A percentile compares a stretch with the other conserved stretches of the same genome.
Conservation (phyloP, 2,329 filamentous ascomycete species). For the Didymella lethalis region DNA sequence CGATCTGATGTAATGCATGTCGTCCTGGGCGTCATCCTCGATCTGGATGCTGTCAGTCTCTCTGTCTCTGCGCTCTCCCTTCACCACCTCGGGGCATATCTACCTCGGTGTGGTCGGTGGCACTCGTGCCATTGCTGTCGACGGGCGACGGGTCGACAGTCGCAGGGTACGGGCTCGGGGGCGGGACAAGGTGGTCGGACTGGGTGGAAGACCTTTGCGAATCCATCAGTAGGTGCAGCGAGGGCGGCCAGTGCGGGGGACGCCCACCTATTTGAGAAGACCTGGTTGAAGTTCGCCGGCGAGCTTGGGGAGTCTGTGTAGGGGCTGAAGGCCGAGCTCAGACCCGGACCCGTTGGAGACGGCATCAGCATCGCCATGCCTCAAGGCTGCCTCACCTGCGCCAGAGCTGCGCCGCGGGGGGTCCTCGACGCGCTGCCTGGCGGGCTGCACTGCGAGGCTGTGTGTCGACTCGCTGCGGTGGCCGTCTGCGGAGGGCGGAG, state of each 20-base stretch:
- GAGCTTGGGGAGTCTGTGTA: conserved; percentile 61
- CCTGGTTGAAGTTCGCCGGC: conserved; percentile 54
- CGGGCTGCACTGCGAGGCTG: conserved; percentile 18
- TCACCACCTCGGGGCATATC: not conserved
- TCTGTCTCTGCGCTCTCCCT: not conserved
- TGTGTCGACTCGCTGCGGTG: conserved; percentile 7
- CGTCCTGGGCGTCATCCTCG: conserved; percentile 74
- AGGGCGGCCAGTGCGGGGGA: conserved; percentile 49
- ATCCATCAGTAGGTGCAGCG: conserved; percentile 38
- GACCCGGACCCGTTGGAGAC: conserved; percentile 46
- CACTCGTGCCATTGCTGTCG: conserved; percentile 83
- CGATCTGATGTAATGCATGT: conserved; percentile 50
- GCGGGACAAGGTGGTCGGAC: conserved; percentile 58
- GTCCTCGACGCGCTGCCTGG: conserved; percentile 22
- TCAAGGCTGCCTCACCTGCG: conserved; percentile 32
- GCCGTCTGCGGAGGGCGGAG: conserved; percentile 1
- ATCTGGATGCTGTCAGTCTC: conserved; percentile 57
- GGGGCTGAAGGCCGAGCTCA: conserved; percentile 59
- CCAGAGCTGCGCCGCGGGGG: conserved; percentile 37
- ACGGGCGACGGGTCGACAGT: conserved; percentile 82
- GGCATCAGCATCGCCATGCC: conserved; percentile 57
- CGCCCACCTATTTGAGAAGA: conserved; percentile 56
- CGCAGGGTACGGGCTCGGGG: conserved; percentile 64
- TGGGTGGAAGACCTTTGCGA: conserved; percentile 53
- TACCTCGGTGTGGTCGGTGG: conserved; percentile 78